These are phyloP conservation scores for Ogataea nakhonphanomensis DNA, from an alignment of 805 yeast genomes.

Conservation along the genomic window DNA sequence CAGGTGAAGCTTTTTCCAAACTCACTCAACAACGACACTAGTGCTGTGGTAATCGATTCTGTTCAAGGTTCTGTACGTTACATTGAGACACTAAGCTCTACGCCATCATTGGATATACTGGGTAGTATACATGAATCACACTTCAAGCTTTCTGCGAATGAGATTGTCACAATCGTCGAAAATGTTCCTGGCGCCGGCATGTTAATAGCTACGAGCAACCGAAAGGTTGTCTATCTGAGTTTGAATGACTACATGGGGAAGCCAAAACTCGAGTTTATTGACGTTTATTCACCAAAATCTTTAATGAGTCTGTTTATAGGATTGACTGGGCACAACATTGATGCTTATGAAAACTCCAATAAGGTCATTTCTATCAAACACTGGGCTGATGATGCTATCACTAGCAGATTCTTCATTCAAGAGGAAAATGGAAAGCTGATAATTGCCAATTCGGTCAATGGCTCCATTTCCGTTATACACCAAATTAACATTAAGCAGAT, in stretches of 20 bases:
- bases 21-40: conserved; percentile 54
- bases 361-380: conserved; percentile 55
- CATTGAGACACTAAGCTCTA: conserved; percentile 71
- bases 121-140: conserved; percentile 34
- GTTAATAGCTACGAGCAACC: conserved; percentile 63
- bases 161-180: conserved; percentile 52
- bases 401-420: conserved; percentile 41
- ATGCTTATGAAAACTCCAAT: conserved; percentile 29
- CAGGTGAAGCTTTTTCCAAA: conserved; percentile 61
- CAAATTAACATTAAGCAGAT: conserved; percentile 24
- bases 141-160: conserved; percentile 47
- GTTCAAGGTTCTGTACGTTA: conserved; percentile 57
- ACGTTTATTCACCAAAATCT: conserved; percentile 23
- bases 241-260: conserved; percentile 69
- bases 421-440: conserved; percentile 45
- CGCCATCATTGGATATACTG: conserved; percentile 49
- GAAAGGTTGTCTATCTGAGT: conserved; percentile 58
- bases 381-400: conserved; percentile 41
- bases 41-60: conserved; percentile 63
- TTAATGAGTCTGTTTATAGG: conserved; percentile 20
- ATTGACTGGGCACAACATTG: conserved; percentile 18
- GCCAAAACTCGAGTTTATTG: conserved; percentile 34
- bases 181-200: conserved; percentile 75
- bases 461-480: conserved; percentile 27
- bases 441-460: conserved; percentile 34